Percentiles rank a stretch among this genome's conserved stretches.
Evolutionary conservation across 2,329 filamentous ascomycete genomes (phyloP).

Genomic region (Samsoniella hepiali): DNA sequence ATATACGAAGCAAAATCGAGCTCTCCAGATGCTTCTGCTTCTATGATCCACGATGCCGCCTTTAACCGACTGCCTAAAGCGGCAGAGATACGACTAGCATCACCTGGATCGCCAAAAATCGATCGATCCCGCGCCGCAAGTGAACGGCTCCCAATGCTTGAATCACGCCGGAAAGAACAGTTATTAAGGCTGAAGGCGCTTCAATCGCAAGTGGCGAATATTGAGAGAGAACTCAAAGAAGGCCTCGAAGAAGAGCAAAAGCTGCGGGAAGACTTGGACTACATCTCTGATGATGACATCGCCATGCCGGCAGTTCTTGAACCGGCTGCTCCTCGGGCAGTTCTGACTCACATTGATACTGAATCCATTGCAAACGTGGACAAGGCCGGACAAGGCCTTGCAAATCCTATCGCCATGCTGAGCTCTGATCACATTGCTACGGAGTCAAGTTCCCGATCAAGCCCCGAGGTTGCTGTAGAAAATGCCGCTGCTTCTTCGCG

Average conservation of each 20-base stretch:
- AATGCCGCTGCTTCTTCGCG: not conserved
- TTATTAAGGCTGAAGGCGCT: constrained; percentile 45
- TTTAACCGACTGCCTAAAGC: not conserved
- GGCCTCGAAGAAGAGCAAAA: constrained; percentile 34
- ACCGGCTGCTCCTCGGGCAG: not conserved
- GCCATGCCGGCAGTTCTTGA: not conserved
- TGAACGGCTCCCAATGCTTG: constrained; percentile 36
- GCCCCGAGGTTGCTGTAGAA: not conserved
- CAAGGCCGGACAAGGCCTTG: not conserved
- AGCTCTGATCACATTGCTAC: constrained; percentile 15
- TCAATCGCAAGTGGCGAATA: constrained; percentile 44
- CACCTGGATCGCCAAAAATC: constrained; percentile 26
- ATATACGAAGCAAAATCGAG: constrained; percentile 12
- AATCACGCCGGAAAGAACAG: constrained; percentile 37
- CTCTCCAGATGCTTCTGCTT: constrained; percentile 4
- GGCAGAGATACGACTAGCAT: constrained; percentile 14
- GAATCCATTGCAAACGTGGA: not conserved
- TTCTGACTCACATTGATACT: not conserved
- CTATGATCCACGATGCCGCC: not conserved
- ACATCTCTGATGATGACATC: constrained; percentile 17
- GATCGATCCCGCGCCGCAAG: constrained; percentile 32
- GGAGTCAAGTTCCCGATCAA: constrained; percentile 9
- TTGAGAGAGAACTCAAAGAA: constrained; percentile 48
- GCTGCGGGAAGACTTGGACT: constrained; percentile 29
- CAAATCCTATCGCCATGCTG: not conserved